Percentiles rank a stretch among this genome's conserved stretches.
Conservation (phyloP, 352 stramenopile genomes). For the Globisporangium rhizosaccharum region DNA sequence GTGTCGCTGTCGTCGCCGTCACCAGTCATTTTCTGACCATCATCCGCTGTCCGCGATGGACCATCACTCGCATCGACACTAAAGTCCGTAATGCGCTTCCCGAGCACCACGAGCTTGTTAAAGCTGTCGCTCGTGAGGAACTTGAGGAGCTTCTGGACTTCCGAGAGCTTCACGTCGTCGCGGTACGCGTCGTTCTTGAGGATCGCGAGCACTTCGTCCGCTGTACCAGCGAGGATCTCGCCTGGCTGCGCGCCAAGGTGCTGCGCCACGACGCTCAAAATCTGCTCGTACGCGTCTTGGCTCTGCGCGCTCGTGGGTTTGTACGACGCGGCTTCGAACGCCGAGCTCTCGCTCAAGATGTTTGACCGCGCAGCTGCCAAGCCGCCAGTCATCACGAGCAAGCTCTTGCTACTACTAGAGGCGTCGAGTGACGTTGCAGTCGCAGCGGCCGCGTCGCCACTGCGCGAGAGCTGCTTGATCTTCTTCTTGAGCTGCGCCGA, state of each 20-base stretch:
- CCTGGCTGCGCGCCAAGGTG: constrained; percentile 84
- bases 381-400: constrained; percentile 52
- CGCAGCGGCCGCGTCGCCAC: constrained; percentile 4
- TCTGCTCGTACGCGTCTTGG: constrained; percentile 86
- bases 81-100: constrained; percentile 90
- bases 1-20: constrained; percentile 45
- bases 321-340: constrained; percentile 83
- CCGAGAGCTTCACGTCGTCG: constrained; percentile 78
- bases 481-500: constrained; percentile 62
- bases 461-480: constrained; percentile 42
- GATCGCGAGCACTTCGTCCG: constrained; percentile 90
- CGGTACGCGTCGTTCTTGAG: constrained; percentile 89
- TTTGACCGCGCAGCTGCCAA: constrained; percentile 36
- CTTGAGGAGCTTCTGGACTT: constrained; percentile 86
- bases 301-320: constrained; percentile 83
- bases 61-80: constrained; percentile 15
- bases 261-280: constrained; percentile 74
- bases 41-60: not conserved
- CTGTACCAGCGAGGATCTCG: constrained; percentile 88
- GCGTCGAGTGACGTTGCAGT: constrained; percentile 2
- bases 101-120: constrained; percentile 76
- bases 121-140: constrained; percentile 68
- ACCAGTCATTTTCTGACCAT: constrained; percentile 17
- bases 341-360: constrained; percentile 68
- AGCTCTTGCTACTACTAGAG: constrained; percentile 16